A percentile compares a stretch with the other conserved stretches of the same genome.
phyloP scores from a whole-genome alignment of 169 alveolate species.

The Cyclospora cayetanensis region DNA sequence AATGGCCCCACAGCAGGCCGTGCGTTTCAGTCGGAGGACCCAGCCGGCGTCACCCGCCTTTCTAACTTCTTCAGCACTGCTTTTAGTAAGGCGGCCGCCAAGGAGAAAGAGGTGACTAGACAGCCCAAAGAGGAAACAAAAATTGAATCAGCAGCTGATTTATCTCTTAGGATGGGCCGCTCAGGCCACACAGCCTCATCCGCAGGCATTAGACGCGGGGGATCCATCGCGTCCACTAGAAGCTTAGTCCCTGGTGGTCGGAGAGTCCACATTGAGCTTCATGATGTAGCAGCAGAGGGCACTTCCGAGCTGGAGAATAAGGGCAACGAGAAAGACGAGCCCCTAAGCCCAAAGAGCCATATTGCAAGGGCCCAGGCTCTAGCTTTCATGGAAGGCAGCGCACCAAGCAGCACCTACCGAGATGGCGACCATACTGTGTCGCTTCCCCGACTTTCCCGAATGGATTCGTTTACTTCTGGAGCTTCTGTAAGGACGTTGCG shows the following conservation, averaged over 20 bases:
- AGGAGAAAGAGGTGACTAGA: slow-evolving; percentile 8
- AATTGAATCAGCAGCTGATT: neutral
- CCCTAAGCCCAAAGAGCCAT: slow-evolving; percentile 48
- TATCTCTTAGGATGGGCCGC: neutral
- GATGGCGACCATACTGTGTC: neutral
- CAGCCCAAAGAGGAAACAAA: neutral
- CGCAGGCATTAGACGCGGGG: neutral
- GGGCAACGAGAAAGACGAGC: neutral
- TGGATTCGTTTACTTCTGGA: neutral
- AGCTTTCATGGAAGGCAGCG: slow-evolving; percentile 49
- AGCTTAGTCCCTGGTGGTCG: neutral
- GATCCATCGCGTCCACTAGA: neutral
- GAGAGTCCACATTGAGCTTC: neutral
- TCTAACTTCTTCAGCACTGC: slow-evolving; percentile 46
- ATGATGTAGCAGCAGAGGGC: neutral
- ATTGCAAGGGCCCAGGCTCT: slow-evolving; percentile 42
- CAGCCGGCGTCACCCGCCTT: neutral
- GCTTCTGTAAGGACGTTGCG: slow-evolving; percentile 31
- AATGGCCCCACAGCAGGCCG: neutral
- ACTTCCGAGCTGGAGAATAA: neutral
- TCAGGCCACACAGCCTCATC: neutral
- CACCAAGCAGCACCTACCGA: neutral
- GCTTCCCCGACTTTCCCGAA: neutral
- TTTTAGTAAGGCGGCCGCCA: slow-evolving; percentile 34
- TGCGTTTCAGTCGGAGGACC: no score